phyloP scores from a whole-genome alignment of 2,329 filamentous ascomycete species.

The Alternaria gansuensis region DNA sequence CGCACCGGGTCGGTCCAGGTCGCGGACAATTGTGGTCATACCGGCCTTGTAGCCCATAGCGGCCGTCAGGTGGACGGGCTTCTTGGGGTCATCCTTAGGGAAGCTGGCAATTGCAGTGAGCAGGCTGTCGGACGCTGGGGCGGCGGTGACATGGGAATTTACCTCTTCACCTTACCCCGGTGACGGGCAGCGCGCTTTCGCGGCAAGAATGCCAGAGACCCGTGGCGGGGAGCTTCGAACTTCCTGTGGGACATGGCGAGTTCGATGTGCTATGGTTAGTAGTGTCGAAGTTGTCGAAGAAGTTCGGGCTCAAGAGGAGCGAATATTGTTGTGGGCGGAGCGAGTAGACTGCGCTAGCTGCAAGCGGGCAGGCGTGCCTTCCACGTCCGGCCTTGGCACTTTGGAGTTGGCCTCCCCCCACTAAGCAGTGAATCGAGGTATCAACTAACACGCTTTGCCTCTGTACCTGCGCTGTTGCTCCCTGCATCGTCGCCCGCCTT shows the following conservation, averaged over 20 bases:
- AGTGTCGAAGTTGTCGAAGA: constrained; percentile 40
- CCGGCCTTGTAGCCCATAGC: constrained; percentile 99
- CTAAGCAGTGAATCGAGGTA: constrained; percentile 28
- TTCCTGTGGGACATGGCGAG: constrained; percentile 67
- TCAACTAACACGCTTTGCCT: constrained; percentile 35
- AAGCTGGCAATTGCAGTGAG: constrained; percentile 69
- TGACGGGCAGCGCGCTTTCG: constrained; percentile 91
- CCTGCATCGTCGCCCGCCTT: constrained; percentile 35
- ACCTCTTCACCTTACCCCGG: constrained; percentile 98
- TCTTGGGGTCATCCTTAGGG: constrained; percentile 99
- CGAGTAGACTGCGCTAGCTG: constrained; percentile 14
- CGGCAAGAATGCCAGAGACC: constrained; percentile 68
- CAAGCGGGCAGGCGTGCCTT: constrained; percentile 10
- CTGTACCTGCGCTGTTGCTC: constrained; percentile 39
- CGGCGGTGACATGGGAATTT: constrained; percentile 63
- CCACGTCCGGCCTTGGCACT: constrained; percentile 8
- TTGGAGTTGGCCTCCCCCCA: constrained; percentile 21
- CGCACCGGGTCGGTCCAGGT: constrained; percentile 97
- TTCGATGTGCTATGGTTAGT: constrained; percentile 51
- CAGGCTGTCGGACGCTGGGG: constrained; percentile 31
- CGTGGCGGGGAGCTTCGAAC: constrained; percentile 92
- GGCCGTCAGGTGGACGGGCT: constrained; percentile 98
- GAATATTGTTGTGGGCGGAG: constrained; percentile 26
- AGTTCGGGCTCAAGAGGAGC: constrained; percentile 26
- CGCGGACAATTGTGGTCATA: constrained; percentile 99